Evolutionary conservation across 2,329 filamentous ascomycete species (phyloP).

Genomic region (Fusarium falciforme): DNA sequence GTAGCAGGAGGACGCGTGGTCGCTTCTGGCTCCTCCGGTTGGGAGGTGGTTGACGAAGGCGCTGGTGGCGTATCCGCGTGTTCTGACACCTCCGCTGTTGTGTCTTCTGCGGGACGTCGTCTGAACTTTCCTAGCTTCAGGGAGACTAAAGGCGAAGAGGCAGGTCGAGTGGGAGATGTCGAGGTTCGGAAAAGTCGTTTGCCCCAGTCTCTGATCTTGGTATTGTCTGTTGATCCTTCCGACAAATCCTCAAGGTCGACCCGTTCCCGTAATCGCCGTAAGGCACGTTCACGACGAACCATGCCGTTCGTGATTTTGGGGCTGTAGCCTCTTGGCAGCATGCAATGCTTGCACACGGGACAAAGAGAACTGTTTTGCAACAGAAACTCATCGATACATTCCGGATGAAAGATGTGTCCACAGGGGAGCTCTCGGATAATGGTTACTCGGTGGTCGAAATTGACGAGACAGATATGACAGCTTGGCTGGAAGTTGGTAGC

Average conservation of each 20-base stretch:
- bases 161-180: constrained; percentile 21
- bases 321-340: constrained; percentile 76
- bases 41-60: constrained; percentile 15
- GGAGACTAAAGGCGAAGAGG: constrained; percentile 44
- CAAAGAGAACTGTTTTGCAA: constrained; percentile 84
- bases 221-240: constrained; percentile 46
- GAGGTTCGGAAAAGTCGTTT: constrained; percentile 50
- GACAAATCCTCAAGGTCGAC: constrained; percentile 56
- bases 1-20: constrained; percentile 26
- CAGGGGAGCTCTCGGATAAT: constrained; percentile 89
- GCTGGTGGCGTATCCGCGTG: constrained; percentile 3
- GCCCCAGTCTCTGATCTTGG: constrained; percentile 51
- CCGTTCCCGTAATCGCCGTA: constrained; percentile 69
- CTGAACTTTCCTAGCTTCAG: constrained; percentile 34
- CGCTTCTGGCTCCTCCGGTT: constrained; percentile 22
- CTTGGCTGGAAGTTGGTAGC: constrained; percentile 77
- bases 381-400: constrained; percentile 90
- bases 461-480: constrained; percentile 91
- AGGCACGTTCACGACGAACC: constrained; percentile 82
- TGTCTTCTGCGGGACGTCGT: constrained; percentile 16
- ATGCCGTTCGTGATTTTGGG: constrained; percentile 84
- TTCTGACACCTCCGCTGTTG: constrained; percentile 7
- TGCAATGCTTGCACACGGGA: constrained; percentile 88
- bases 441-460: constrained; percentile 76
- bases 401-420: constrained; percentile 91